A percentile compares a stretch with the other conserved stretches of the same genome.
Conservation (phyloP, 192 early-diverging fungal genomes). For the Gigaspora rosea region DNA sequence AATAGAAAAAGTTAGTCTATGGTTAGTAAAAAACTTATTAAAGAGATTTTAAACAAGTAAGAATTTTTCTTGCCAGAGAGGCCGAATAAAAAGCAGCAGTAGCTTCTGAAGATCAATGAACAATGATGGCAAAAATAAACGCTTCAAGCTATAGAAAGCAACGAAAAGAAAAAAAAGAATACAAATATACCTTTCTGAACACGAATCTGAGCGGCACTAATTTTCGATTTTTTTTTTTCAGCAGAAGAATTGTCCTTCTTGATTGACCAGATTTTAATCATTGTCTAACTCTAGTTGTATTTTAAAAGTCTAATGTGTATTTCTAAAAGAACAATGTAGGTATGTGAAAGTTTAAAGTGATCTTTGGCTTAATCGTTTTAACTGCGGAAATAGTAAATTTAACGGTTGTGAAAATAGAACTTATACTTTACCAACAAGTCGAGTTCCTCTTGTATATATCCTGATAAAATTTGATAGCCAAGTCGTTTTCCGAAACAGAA, state of each 20-base stretch:
- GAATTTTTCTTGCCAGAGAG: slow-evolving; percentile 7
- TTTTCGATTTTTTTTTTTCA: slow-evolving; percentile 76
- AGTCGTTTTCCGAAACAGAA: no score
- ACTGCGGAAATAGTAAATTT: no score
- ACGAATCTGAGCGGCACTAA: slow-evolving; percentile 84
- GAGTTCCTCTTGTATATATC: no score
- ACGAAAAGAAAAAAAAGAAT: not conserved
- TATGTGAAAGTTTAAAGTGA: no score
- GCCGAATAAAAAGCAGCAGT: not conserved
- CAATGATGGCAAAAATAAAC: slow-evolving; percentile 4
- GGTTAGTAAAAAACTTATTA: not conserved
- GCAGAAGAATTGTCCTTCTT: slow-evolving; percentile 77
- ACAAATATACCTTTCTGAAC: slow-evolving; percentile 83
- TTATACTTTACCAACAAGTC: no score
- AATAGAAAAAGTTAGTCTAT: not conserved
- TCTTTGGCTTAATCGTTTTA: no score
- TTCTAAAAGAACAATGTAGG: no score
- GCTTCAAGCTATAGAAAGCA: slow-evolving; percentile 18
- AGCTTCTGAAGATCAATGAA: slow-evolving; percentile 13
- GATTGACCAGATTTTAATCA: slow-evolving; percentile 90
- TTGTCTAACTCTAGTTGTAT: slow-evolving; percentile 25
- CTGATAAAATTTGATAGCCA: no score
- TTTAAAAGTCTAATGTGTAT: no score
- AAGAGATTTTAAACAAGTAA: not conserved
- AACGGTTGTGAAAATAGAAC: no score